phyloP scores from a whole-genome alignment of 2,329 filamentous ascomycete species.

The Tolypocladium cylindrosporum region DNA sequence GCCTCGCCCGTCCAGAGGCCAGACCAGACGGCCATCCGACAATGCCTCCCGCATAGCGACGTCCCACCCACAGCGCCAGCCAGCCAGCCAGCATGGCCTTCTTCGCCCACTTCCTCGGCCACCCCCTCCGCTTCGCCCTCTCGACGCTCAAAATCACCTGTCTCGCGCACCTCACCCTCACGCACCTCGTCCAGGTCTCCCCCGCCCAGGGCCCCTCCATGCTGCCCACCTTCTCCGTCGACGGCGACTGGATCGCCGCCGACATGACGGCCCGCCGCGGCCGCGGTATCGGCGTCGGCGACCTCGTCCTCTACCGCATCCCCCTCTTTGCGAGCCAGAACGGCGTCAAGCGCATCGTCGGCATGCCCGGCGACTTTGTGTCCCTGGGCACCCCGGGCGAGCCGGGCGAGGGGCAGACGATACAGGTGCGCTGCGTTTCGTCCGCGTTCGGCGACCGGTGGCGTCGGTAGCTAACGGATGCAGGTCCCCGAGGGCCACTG shows the following conservation, averaged over 20 bases:
- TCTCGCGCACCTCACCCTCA: conserved; percentile 32
- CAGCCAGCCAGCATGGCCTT: conserved; percentile 9
- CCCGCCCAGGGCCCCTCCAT: conserved; percentile 68
- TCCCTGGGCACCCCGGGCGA: conserved; percentile 50
- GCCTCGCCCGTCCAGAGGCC: neutral
- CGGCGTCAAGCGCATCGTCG: conserved; percentile 72
- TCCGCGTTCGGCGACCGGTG: neutral
- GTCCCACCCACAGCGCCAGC: neutral
- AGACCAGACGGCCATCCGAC: neutral
- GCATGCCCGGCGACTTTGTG: conserved; percentile 69
- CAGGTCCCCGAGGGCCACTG: conserved; percentile 87
- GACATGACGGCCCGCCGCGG: conserved; percentile 61
- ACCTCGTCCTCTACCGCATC: conserved; percentile 70
- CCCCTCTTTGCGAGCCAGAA: conserved; percentile 52
- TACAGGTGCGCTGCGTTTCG: conserved; percentile 49
- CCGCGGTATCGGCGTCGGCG: conserved; percentile 59
- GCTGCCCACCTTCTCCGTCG: conserved; percentile 69
- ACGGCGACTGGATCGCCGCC: conserved; percentile 60
- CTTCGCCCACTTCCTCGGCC: conserved; percentile 23
- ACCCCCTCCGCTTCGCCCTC: conserved; percentile 26
- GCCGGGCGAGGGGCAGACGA: conserved; percentile 39
- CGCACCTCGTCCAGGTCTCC: conserved; percentile 53
- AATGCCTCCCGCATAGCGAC: neutral
- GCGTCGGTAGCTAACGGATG: neutral
- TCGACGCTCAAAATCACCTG: conserved; percentile 27